phyloP scores from a whole-genome alignment of 768 basidiomycete species.

The Termitomyces sp. region DNA sequence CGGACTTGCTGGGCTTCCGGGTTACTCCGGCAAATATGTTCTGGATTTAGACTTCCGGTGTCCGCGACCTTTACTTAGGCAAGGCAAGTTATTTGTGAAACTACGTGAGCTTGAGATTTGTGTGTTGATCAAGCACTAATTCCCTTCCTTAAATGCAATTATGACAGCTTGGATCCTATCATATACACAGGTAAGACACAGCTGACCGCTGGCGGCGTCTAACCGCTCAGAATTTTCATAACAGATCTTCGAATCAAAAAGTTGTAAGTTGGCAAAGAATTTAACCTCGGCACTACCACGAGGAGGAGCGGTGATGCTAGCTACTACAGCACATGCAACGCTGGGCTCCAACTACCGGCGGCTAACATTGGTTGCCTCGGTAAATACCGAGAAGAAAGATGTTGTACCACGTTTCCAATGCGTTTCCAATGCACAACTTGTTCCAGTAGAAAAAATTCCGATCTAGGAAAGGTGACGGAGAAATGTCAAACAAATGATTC shows the following conservation, averaged over 20 bases:
- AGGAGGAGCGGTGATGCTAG: too few relatives aligned
- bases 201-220: not conserved
- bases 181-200: not conserved
- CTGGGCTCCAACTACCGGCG: not conserved
- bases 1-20: conserved; percentile 17
- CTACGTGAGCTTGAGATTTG: too few relatives aligned
- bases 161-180: not conserved
- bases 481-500: too few relatives aligned
- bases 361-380: not conserved
- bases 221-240: too few relatives aligned
- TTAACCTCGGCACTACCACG: too few relatives aligned
- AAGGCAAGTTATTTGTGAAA: not conserved
- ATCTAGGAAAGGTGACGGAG: too few relatives aligned
- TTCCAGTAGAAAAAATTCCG: not conserved
- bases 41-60: too few relatives aligned
- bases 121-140: not conserved
- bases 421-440: too few relatives aligned
- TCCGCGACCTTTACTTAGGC: too few relatives aligned
- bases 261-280: too few relatives aligned
- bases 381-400: not conserved
- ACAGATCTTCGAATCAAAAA: not conserved
- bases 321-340: not conserved
- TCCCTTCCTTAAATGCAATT: too few relatives aligned
- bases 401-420: too few relatives aligned
- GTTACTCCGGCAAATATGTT: conserved; percentile 18